phyloP scores from a whole-genome alignment of 352 stramenopile genomes.

The Nothophytophthora sp. region DNA sequence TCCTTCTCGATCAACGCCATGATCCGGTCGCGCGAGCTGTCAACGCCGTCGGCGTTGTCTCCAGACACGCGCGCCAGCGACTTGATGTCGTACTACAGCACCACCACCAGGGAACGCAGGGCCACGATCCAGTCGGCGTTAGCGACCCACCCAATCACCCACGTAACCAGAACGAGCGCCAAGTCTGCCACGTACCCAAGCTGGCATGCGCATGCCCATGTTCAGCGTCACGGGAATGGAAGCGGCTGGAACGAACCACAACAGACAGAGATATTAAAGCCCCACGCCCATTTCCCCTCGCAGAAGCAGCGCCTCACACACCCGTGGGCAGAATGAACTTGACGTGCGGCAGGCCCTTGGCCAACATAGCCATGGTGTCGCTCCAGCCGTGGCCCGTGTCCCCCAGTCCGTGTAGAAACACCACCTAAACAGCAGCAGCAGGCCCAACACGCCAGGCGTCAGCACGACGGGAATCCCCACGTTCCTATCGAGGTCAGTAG shows the following conservation, averaged over 20 bases:
- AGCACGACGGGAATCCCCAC: background rate
- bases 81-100: slow-evolving; percentile 91
- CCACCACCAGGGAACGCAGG: too few relatives aligned
- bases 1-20: slow-evolving; percentile 83
- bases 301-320: too few relatives aligned
- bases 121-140: too few relatives aligned
- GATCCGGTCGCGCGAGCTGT: slow-evolving; percentile 73
- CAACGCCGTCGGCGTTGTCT: slow-evolving; percentile 91
- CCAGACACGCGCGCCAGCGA: slow-evolving; percentile 86
- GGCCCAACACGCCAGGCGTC: too few relatives aligned
- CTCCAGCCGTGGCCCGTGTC: slow-evolving; percentile 90
- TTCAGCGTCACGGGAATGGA: slow-evolving; percentile 95
- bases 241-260: slow-evolving; percentile 59
- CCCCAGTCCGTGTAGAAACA: slow-evolving; percentile 92
- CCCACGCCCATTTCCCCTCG: too few relatives aligned
- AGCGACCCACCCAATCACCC: background rate
- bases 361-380: slow-evolving; percentile 58
- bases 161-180: too few relatives aligned
- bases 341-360: slow-evolving; percentile 61
- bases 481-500: background rate
- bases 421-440: slow-evolving; percentile 32
- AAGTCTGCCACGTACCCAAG: slow-evolving; percentile 71
- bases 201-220: slow-evolving; percentile 93
- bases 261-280: background rate
- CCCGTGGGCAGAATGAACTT: slow-evolving; percentile 81